Base-by-base conservation (phyloP, 352 stramenopile species). In the Globisporangium mamillatum region DNA sequence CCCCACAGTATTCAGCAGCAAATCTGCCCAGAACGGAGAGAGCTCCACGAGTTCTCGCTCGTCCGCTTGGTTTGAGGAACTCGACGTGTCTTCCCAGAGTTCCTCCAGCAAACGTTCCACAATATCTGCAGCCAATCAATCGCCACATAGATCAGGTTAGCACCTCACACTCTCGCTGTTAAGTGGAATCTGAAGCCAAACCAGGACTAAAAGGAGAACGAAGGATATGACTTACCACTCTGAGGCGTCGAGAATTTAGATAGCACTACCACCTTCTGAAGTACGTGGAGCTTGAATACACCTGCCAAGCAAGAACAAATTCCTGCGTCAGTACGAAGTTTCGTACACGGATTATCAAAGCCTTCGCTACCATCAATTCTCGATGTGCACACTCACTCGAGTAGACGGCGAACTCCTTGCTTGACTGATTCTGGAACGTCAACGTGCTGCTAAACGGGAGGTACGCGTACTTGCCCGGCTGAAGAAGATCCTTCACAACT, bases 401-500 rank as follows among this genome's bases (percentile, higher is more conserved):
- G 55, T 70, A 65, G 4, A 36, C 22, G 32, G 62, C 27, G 25
- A 80, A 83, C 56, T 63, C 69, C 8, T 48, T 57, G 3, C 25
- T 25, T 4, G 27, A 24, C 32, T 55, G 50, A 41, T 7, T 44
- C 22, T 62, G 41, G 7, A 18, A 9, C 10, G 25, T 22, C 18
- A 48, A 4, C 24, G 48, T 24, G n/a, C 32, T 32, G 36, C 38
- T 72, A 38, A 85, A 85, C 36, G 77, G 79, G 29, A 87, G 75
- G 50, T 84, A 85, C 38, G 74, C 60, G 3, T 10, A 67, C 25
- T 73, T 80, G n/a, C 63, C 62, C 18, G 69, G 70, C 25, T 84
- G 76, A 14, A 88, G 70, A 9, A 88, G 67, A 6, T 78, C 68
- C 66, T 81, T 82, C 7, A 81, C 78, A 20, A 84, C 59, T 18